Evolutionary conservation across 495 filamentous ascomycete species (phyloP), one percentile per base, ranked within the genome.

Genomic region (Hyphodiscus hymeniophilus): DNA sequence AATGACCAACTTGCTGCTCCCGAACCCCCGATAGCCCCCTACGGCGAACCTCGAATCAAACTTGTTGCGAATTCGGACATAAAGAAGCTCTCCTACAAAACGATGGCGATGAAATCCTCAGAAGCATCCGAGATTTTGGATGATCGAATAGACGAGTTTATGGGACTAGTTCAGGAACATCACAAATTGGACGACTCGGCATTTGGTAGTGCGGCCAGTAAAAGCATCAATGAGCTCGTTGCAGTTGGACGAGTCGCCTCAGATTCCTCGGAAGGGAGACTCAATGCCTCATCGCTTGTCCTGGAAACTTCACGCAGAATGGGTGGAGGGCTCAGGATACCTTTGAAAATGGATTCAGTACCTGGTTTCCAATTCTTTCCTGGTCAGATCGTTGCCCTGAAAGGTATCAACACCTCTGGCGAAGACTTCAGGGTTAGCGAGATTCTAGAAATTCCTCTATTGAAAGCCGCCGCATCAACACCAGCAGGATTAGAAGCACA

Each of bases 101-200:
- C 88, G 0, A 84, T 96, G 68, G 85, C 87, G 23, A 94, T 95
- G 88, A 94, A 92, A 54, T 74, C 90, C 11, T 87, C 87, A 3
- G 90, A 95, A 57, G 81, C 87, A 2, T 90, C 89, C 2, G 90
- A 95, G 64, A 85, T 95, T 43, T 72, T 94, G 5, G 92, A 98
- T 60, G 90, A 95, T 61, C 79, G 91, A 35, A 95, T 98, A 63
- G 92, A 98, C 47, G 87, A 87, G 24, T 95, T 96, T 53, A 71
- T 76, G 52, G 60, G 61, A 3, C 60, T 86, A 2, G 74, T 94
- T n/a, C 78, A 85, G 67, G 76, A 78, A 20, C 72, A 89, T 57
- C 75, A 92, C 62, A 68, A 78, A 15, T 74, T 94, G 12, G 81
- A 88, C 10, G 85, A 92, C 39, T 69, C 79, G n/a, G 80, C 78